These are phyloP conservation scores for Rhododendron griersonianum DNA, from an alignment of 148 eudicot species.

Conservation along the genomic window DNA sequence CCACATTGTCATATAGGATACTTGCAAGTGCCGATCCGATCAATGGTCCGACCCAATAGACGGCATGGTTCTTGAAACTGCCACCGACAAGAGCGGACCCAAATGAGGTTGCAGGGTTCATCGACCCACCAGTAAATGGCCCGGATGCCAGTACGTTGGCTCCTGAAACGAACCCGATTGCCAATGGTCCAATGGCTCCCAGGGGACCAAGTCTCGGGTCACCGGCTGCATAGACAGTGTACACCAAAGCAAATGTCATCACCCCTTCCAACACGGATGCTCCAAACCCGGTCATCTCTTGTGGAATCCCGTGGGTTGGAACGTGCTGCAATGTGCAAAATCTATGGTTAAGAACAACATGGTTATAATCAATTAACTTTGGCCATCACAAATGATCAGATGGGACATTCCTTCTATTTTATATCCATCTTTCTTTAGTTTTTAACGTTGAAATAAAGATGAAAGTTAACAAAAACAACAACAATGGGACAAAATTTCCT, in stretches of 20 bases:
- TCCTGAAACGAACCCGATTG: conserved; percentile 60
- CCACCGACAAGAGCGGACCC: conserved; percentile 70
- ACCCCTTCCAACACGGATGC: conserved; percentile 73
- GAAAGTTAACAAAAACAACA: no score
- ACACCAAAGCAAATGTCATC: conserved; percentile 76
- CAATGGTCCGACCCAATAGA: conserved; percentile 86
- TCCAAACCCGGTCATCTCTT: conserved; percentile 88
- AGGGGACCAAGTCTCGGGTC: conserved; percentile 59
- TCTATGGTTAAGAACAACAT: not conserved
- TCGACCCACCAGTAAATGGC: conserved; percentile 83
- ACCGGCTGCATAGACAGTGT: conserved; percentile 50
- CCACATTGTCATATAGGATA: conserved; percentile 65
- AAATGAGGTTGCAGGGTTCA: conserved; percentile 82
- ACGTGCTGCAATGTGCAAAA: conserved; percentile 40
- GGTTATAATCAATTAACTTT: no score
- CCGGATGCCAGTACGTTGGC: conserved; percentile 76
- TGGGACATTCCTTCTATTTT: no score
- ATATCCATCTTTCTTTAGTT: no score
- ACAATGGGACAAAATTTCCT: no score
- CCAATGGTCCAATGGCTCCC: conserved; percentile 57
- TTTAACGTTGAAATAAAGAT: no score
- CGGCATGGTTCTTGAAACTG: conserved; percentile 79
- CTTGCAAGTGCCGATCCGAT: conserved; percentile 71
- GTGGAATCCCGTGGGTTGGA: conserved; percentile 47
- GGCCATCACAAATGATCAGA: no score